Base-by-base conservation (phyloP, 2,329 filamentous ascomycete genomes). In the Sporothrix inflata region DNA sequence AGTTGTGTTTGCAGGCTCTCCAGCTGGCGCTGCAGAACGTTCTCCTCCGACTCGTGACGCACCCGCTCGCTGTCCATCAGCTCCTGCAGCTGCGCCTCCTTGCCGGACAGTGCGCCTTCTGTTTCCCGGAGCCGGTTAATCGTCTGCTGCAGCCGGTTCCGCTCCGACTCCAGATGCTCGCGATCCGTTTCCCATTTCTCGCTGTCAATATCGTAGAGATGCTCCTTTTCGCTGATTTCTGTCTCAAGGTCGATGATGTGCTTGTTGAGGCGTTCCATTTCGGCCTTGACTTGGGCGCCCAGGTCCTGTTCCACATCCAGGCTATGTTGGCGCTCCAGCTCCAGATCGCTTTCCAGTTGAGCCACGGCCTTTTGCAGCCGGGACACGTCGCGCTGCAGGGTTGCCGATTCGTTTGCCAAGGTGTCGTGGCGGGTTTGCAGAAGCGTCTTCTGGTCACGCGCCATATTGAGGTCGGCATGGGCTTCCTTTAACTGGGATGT, bases 1-100 rank as follows among this genome's bases (percentile, higher is more conserved):
- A 96, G 85, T 72, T 94, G 92, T 65, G 89, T 86, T 77, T 92
- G 90, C 11, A 96, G 84, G 68, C 91, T 90, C 63, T 91, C 88
- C 69, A 97, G 89, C 79, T 96, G 92, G n/a, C 88, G 86, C 74
- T 85, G 88, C 68, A 97, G 83, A 8, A 90, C 82, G 12, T 87
- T 87, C 78, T 95, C 91, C 76, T 95, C 92, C 71, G 87, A 89
- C 74, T 86, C 86, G 77, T 96, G 90, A 30, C 92, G 89, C 74
- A 93, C 87, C 63, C 87, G 87, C 77, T 94, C 92, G 77, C 88
- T 92, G 74, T 91, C 86, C 14, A 94, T 84, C 3, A 89, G 89
- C 77, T 90, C 86, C 78, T 92, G 89, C 21, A 94, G 82, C 78
- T 86, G 91, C 27, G 84, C 84, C 77, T 94, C 91, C 78, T 91